These are phyloP conservation scores for Mucuna pruriens DNA, from an alignment of 306 rosid species.

Conservation along the genomic window DNA sequence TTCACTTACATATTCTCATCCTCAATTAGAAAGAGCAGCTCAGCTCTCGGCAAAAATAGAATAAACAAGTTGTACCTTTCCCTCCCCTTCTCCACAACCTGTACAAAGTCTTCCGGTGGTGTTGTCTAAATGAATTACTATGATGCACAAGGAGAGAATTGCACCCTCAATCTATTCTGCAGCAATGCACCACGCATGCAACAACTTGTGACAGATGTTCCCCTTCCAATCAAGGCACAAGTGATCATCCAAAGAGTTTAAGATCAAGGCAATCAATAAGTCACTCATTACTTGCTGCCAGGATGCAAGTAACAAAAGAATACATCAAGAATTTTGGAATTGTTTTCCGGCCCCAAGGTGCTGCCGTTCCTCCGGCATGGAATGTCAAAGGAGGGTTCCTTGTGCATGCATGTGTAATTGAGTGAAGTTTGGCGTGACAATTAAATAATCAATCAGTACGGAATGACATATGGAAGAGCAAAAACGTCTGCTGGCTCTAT, in stretches of 20 bases:
- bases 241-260: conserved; percentile 13
- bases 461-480: conserved; percentile 92
- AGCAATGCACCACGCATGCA: conserved; percentile 37
- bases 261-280: conserved; percentile 27
- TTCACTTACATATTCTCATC: conserved; percentile 58
- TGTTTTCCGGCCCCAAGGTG: conserved; percentile 38
- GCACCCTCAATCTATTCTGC: conserved; percentile 39
- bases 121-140: conserved; percentile 49
- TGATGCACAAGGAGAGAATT: conserved; percentile 33
- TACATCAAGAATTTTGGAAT: conserved; percentile 42
- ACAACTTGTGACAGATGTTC: conserved; percentile 17
- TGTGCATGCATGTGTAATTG: conserved; percentile 37
- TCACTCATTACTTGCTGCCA: conserved; percentile 42
- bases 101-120: conserved; percentile 42
- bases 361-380: conserved; percentile 32
- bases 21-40: conserved; percentile 61
- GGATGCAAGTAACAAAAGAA: conserved; percentile 43
- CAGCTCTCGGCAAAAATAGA: conserved; percentile 55
- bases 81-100: conserved; percentile 50
- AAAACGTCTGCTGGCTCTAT: conserved; percentile 65
- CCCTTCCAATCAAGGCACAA: background rate
- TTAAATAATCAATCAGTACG: conserved; percentile 59
- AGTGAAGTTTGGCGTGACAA: conserved; percentile 37
- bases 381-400: conserved; percentile 42
- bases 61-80: conserved; percentile 57